phyloP scores from a whole-genome alignment of 2,329 filamentous ascomycete genomes.

The Penicillium sp. region DNA sequence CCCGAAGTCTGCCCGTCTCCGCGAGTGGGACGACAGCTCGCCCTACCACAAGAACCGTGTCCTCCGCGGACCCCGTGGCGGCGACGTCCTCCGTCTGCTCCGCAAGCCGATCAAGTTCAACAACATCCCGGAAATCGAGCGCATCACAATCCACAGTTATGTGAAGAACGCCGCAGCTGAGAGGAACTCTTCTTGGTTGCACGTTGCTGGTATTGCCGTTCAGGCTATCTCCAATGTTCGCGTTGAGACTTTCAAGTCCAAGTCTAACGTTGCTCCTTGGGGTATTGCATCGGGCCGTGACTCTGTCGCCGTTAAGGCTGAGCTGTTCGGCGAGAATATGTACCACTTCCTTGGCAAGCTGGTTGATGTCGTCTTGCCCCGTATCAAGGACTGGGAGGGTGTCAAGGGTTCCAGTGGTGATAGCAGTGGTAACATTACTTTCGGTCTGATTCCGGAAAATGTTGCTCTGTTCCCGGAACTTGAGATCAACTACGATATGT shows the following conservation, averaged over 20 bases:
- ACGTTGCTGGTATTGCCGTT: conserved; percentile 78
- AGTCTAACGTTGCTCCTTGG: conserved; percentile 72
- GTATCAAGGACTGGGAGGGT: conserved; percentile 94
- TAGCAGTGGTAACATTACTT: conserved; percentile 79
- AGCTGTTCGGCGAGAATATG: conserved; percentile 75
- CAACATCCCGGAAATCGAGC: conserved; percentile 79
- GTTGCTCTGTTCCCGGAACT: conserved; percentile 89
- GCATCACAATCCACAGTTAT: conserved; percentile 76
- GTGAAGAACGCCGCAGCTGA: conserved; percentile 67
- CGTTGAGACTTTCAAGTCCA: conserved; percentile 68
- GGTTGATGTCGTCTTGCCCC: conserved; percentile 85
- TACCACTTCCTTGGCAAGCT: conserved; percentile 89
- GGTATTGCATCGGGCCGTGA: conserved; percentile 69
- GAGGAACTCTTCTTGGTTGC: conserved; percentile 68
- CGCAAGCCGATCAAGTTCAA: conserved; percentile 67
- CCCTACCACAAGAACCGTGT: conserved; percentile 94
- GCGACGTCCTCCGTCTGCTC: conserved; percentile 55
- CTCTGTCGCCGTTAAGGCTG: conserved; percentile 70
- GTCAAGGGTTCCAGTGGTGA: conserved; percentile 77
- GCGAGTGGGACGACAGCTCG: conserved; percentile 84
- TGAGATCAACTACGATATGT: conserved; percentile 90
- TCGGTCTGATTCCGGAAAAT: conserved; percentile 73
- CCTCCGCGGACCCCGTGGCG: conserved; percentile 78
- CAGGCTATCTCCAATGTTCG: conserved; percentile 82
- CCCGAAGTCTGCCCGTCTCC: conserved; percentile 64